A percentile compares a stretch with the other conserved stretches of the same genome.
phyloP scores from a whole-genome alignment of 768 basidiomycete species.

The Leccinum arenicola region DNA sequence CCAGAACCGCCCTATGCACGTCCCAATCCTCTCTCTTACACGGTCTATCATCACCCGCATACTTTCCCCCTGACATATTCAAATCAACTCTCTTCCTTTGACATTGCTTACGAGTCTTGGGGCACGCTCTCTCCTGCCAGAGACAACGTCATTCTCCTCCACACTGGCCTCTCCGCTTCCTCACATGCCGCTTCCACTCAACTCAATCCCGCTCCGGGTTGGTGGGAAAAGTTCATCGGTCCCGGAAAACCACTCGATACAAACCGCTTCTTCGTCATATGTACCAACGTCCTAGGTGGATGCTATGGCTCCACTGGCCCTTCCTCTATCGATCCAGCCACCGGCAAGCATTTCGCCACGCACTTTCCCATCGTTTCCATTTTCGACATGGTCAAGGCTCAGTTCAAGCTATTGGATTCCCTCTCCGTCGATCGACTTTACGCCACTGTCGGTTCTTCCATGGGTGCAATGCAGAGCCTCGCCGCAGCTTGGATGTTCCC shows the following conservation, averaged over 20 bases:
- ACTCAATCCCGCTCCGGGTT: slow-evolving; percentile 78
- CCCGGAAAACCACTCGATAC: slow-evolving; percentile 95
- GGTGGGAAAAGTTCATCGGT: slow-evolving; percentile 99
- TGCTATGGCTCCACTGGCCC: slow-evolving; percentile 99
- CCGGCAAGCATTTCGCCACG: slow-evolving; percentile 78
- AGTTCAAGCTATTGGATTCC: slow-evolving; percentile 82
- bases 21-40: slow-evolving; percentile 72
- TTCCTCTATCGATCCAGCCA: slow-evolving; percentile 71
- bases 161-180: slow-evolving; percentile 94
- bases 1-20: slow-evolving; percentile 84
- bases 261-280: slow-evolving; percentile 86
- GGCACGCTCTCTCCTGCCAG: slow-evolving; percentile 73
- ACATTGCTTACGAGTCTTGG: slow-evolving; percentile 98
- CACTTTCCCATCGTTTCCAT: slow-evolving; percentile 88
- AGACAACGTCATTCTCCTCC: slow-evolving; percentile 91
- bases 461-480: slow-evolving; percentile 98
- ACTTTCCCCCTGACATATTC: slow-evolving; percentile 71
- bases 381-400: slow-evolving; percentile 97
- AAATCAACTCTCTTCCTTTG: slow-evolving; percentile 59
- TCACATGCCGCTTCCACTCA: slow-evolving; percentile 88
- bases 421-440: slow-evolving; percentile 83
- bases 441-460: slow-evolving; percentile 91
- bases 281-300: slow-evolving; percentile 95
- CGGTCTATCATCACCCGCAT: slow-evolving; percentile 55
- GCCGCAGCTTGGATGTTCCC: slow-evolving; percentile 94